Evolutionary conservation across 2,329 filamentous ascomycete species (phyloP).

Genomic region (Fusarium setosum): DNA sequence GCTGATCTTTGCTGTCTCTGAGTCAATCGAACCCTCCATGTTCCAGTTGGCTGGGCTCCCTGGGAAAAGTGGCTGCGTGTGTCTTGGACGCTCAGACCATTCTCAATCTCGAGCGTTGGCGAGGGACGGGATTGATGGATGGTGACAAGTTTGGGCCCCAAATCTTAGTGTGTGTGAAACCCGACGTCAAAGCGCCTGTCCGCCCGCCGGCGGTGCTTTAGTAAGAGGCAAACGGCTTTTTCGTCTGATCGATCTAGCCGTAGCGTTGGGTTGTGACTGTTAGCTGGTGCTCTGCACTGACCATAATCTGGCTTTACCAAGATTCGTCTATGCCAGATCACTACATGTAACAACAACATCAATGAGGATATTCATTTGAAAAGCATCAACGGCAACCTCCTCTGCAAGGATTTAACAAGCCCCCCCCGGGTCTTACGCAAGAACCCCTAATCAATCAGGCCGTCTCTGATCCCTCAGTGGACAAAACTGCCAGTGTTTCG

Average conservation of each 20-base stretch:
- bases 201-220: no score
- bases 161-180: not conserved
- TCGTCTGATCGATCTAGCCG: not conserved
- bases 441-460: not conserved
- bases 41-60: not conserved
- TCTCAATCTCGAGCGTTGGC: not conserved
- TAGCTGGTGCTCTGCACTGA: not conserved
- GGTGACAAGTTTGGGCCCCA: constrained; percentile 1
- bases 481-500: not conserved
- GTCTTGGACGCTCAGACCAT: not conserved
- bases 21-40: not conserved
- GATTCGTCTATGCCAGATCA: no score
- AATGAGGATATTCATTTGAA: not conserved
- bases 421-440: not conserved
- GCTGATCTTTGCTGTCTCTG: not conserved
- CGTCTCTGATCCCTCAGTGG: not conserved
- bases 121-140: not conserved
- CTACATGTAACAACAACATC: no score
- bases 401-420: not conserved
- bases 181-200: not conserved
- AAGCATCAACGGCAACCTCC: not conserved
- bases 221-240: not conserved
- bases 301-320: not conserved
- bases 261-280: not conserved
- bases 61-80: not conserved